Base-by-base conservation (phyloP, 192 early-diverging fungal genomes). In the Lunasporangiospora selenospora region DNA sequence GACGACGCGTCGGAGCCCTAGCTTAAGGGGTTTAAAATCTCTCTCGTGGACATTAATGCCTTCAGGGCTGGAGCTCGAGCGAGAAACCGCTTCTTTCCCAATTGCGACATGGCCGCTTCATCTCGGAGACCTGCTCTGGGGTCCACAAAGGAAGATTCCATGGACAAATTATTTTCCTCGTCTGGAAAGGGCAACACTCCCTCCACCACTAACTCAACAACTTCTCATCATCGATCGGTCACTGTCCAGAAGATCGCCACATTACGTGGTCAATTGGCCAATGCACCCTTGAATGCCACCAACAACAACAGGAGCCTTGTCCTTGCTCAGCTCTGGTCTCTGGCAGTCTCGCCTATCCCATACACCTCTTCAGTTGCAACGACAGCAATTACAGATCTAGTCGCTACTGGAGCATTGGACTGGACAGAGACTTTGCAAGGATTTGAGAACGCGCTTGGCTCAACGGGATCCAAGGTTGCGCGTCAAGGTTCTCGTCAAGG, bases 261-360 rank as follows among this genome's bases (percentile, higher is more conserved):
- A 15, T 46, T 63, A 19, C 46, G 33, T 19, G 40, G 23, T 23
- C 57, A 59, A n/a, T n/a, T n/a, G 49, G 53, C 26, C 49, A 40
- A n/a, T 27, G 41, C 16, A 1, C 16, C 36, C 15, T 4, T 34
- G 2, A 12, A 46, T 13, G 13, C 45, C 19, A 31, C 43, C 46
- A 46, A 41, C 39, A 42, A 31, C 19, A 60, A 42, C 29, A 62
- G 60, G 2, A 56, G 48, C 34, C 34, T 63, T 13, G 54, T 49
- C 11, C 69, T 73, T n/a, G 61, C 60, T 11, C 69, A 62, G 38
- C 55, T 73, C 15, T 73, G 69, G 69, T 51, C 43, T 18, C 69
- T 63, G 38, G 62, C 60, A n/a, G 60, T 61, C 18, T 73, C 69
- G 4, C 26, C 48, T 29, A 27, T 49, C 7, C 52, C 69, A 2